Base-by-base conservation (phyloP, 2,329 filamentous ascomycete species). In the Daldinia eschscholtzii region DNA sequence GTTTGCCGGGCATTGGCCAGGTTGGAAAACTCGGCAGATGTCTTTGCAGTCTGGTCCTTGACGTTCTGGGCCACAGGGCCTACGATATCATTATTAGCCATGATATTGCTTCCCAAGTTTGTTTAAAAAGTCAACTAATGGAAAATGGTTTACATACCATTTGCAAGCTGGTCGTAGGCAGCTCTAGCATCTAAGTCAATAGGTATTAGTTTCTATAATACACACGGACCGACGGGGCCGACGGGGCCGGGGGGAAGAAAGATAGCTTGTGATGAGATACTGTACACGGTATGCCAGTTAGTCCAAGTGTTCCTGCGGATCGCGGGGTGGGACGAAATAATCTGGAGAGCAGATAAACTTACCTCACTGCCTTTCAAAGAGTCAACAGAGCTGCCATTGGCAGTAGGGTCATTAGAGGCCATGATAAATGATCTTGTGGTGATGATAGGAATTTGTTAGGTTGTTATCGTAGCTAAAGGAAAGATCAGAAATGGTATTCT, bases 1-100 rank as follows among this genome's bases (percentile, higher is more conserved):
- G 86, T 86, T 76, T 83, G 83, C 76, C 87, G 87, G 72, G 87
- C 78, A 69, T 84, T 84, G 74, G 87, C 87, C 55, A 89, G 83
- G 78, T 87, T 88, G 76, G 84, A 84, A 70, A 89, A 81, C 81
- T 90, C 88, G 73, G 78, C 77, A 62, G 82, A 79, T 62, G 87
- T 86, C 83, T 88, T 89, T 65, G 83, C 81, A 63, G 81, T 78
- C 77, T 89, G 83, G 71, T 87, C 83, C 80, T 85, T 86, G 76
- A 88, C 83, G 75, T 86, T 89, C 76, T 87, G 83, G 70, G 86
- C 87, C 72, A 89, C 83, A 41, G 88, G 87, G 71, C 87, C 88
- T 89, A 67, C 35, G 67, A 57, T 12, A 48, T 50, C 12, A 42
- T n/a, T 30, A 50, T 72, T 65, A 70, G 63, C 44, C n/a, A 68